phyloP scores from a whole-genome alignment of 192 early-diverging fungal species.

The Backusella mclennaniae region DNA sequence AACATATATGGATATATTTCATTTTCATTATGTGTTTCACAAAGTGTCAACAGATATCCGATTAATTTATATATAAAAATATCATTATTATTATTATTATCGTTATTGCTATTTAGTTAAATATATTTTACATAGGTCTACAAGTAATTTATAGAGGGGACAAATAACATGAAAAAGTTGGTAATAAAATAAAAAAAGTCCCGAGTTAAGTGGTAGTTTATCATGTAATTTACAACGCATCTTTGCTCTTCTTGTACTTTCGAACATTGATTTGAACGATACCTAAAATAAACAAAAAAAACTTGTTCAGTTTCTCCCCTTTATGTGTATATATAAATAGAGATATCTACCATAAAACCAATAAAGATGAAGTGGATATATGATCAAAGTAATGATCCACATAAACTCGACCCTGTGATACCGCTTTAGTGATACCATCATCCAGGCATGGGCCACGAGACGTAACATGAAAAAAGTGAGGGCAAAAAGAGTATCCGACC shows the following conservation, averaged over 20 bases:
- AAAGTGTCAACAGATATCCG: constrained; percentile 2
- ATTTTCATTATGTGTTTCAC: neutral
- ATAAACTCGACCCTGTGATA: constrained; percentile 34
- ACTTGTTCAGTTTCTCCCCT: neutral
- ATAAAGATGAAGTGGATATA: constrained; percentile 48
- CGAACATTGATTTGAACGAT: neutral
- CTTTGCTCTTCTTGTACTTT: neutral
- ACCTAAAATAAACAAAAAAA: neutral
- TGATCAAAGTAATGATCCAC: constrained; percentile 41
- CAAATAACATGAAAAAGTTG: neutral
- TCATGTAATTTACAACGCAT: neutral
- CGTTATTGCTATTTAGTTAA: neutral
- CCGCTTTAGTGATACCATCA: constrained; percentile 40
- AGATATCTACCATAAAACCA: constrained; percentile 44
- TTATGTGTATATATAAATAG: neutral
- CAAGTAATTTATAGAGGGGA: neutral
- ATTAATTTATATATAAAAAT: neutral
- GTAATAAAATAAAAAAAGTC: neutral
- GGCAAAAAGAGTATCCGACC: constrained; percentile 54
- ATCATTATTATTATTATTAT: neutral
- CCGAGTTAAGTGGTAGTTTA: neutral
- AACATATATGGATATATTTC: neutral
- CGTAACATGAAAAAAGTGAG: constrained; percentile 52
- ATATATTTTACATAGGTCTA: constrained; percentile 4
- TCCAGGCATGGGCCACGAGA: constrained; percentile 47